A percentile compares a stretch with the other conserved stretches of the same genome.
These are phyloP conservation scores for cucumber (Cucumis sativus) DNA, from an alignment of 306 rosid genomes.

Conservation along the genomic window DNA sequence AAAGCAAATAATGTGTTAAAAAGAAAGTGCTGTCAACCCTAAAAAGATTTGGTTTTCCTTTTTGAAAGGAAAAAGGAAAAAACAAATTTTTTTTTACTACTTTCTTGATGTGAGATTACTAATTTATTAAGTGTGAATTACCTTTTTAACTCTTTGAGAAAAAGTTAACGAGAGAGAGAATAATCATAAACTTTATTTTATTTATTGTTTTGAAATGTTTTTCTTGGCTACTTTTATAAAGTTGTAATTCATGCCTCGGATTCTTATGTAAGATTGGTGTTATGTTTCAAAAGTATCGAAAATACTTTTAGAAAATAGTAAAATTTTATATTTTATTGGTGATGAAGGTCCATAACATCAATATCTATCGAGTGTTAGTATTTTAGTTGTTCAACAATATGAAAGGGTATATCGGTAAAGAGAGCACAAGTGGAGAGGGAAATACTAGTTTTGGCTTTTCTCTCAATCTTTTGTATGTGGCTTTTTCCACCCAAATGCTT, in stretches of 20 bases:
- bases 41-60: neutral
- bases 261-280: neutral
- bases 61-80: neutral
- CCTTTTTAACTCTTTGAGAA: constrained; percentile 1
- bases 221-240: neutral
- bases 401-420: neutral
- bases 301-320: neutral
- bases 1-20: neutral
- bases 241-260: neutral
- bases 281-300: neutral
- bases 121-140: neutral
- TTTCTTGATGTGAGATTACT: neutral
- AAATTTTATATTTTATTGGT: too few relatives aligned
- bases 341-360: too few relatives aligned
- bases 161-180: neutral
- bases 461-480: neutral
- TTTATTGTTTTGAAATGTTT: neutral
- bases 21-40: neutral
- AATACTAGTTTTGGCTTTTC: constrained; percentile 3
- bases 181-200: neutral
- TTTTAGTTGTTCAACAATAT: too few relatives aligned
- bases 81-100: neutral
- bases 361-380: too few relatives aligned
- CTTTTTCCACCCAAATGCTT: neutral
- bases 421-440: neutral